Percentiles rank a stretch among this genome's conserved stretches.
Evolutionary conservation across 495 filamentous ascomycete species (phyloP).

Genomic region (Copromyces sp.): DNA sequence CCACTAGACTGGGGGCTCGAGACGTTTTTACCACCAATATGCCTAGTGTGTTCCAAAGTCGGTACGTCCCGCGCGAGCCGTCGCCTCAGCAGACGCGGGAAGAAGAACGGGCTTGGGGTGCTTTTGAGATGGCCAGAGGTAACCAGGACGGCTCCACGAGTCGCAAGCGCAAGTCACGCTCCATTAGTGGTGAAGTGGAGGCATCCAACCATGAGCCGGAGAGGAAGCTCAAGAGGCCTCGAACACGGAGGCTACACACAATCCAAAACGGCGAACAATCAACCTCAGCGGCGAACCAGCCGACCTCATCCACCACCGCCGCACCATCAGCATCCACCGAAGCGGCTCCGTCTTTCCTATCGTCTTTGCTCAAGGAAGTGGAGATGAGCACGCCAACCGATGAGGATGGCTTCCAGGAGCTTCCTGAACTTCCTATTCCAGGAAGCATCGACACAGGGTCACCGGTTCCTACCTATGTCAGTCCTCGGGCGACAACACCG

Average conservation of each 20-base stretch:
- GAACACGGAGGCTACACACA: conserved; percentile 43
- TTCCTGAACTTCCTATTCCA: conserved; percentile 53
- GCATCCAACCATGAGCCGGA: conserved; percentile 52
- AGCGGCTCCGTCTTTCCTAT: conserved; percentile 57
- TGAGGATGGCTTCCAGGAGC: conserved; percentile 42
- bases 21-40: conserved; percentile 57
- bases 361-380: conserved; percentile 77
- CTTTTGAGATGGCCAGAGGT: conserved; percentile 64
- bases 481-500: conserved; percentile 62
- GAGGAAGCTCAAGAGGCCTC: conserved; percentile 74
- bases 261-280: conserved; percentile 28
- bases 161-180: conserved; percentile 69
- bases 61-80: conserved; percentile 16
- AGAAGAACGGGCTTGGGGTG: conserved; percentile 79
- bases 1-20: conserved; percentile 60
- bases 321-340: conserved; percentile 14
- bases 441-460: conserved; percentile 35
- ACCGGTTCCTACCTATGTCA: conserved; percentile 53
- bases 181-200: conserved; percentile 53
- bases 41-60: conserved; percentile 10
- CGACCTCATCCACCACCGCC: conserved; percentile 9
- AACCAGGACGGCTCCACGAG: conserved; percentile 43
- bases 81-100: conserved; percentile 62
- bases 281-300: conserved; percentile 12
- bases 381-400: conserved; percentile 53